Evolutionary conservation across 495 filamentous ascomycete genomes (phyloP).

Genomic region (Aspergillus bridgeri): DNA sequence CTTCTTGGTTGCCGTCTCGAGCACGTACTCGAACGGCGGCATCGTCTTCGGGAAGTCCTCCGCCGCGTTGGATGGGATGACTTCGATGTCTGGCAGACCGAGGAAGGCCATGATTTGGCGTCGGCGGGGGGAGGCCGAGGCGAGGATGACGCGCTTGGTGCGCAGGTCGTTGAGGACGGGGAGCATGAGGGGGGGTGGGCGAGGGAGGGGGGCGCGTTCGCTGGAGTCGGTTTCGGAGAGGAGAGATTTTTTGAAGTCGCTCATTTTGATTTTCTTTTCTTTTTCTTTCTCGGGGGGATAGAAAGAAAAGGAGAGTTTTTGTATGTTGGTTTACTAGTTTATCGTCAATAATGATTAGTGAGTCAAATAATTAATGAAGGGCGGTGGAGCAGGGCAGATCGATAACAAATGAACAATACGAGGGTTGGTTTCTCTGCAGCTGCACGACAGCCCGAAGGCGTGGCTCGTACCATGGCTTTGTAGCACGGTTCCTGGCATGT

Average conservation of each 20-base stretch:
- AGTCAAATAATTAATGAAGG: not conserved
- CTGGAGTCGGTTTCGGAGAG: constrained; percentile 18
- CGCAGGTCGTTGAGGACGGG: constrained; percentile 71
- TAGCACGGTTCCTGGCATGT: not conserved
- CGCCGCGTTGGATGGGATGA: constrained; percentile 72
- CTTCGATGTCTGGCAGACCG: constrained; percentile 73
- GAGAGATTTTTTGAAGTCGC: constrained; percentile 33
- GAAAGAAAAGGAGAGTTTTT: not conserved
- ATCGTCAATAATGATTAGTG: no score
- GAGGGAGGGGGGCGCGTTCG: constrained; percentile 41
- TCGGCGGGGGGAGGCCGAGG: constrained; percentile 80
- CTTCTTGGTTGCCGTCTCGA: constrained; percentile 80
- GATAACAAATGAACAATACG: not conserved
- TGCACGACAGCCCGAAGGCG: not conserved
- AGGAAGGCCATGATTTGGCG: constrained; percentile 72
- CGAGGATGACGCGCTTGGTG: constrained; percentile 76
- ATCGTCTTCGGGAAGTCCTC: constrained; percentile 83
- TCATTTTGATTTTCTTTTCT: constrained; percentile 22
- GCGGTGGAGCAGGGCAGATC: constrained; percentile 13
- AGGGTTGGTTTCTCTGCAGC: not conserved
- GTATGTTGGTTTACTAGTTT: no score
- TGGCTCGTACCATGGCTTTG: not conserved
- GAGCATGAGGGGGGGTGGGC: constrained; percentile 66
- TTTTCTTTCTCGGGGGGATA: constrained; percentile 1
- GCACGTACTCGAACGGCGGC: constrained; percentile 83